Evolutionary conservation across 768 basidiomycete species (phyloP), one percentile per base, ranked within the genome.

Genomic region (Pleurotus tuber-regium): DNA sequence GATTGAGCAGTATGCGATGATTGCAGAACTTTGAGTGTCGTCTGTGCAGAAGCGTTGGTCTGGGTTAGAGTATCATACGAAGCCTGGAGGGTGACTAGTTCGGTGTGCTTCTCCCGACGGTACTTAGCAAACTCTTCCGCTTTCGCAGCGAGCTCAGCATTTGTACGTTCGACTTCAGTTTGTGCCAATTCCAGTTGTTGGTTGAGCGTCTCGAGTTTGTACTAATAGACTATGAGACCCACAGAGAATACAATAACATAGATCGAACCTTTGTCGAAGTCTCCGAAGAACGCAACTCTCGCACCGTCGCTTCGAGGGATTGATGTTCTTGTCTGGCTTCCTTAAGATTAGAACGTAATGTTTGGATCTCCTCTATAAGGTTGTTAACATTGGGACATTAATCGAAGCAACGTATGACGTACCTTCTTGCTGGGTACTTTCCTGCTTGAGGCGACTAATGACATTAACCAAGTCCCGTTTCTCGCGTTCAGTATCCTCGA

Each of bases 391-490:
- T 26, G 40, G 23, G 25, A 23, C 26, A 33, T 25, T 19, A 31
- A 54, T 33, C 26, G 12, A 35, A 52, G 39, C 48, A n/a, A 39
- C n/a, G 25, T 41, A 14, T 10, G 4, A 61, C 77, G 50, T 50
- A 92, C 93, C 89, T 54, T 93, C 88, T 48, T 87, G 81, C 61
- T 87, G 82, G 6, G 76, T 61, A 35, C 77, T 74, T 54, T 94
- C 89, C 59, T 89, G 83, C 64, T 92, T 89, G 55, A 93, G 69
- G 48, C 89, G 79, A 64, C 88, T 92, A 4, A 94, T 82, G 38
- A 93, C 87, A 24, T 80, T 82, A 36, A 95, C 75, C 41, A 97
- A 78, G 56, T 95, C 92, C 28, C 92, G 83, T 69, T 97, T 97
- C 74, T 97, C 95, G 49, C 89, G 78, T 56, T 97, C 92, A 1